phyloP scores from a whole-genome alignment of 2,329 filamentous ascomycete species.

The Nemania sp. region DNA sequence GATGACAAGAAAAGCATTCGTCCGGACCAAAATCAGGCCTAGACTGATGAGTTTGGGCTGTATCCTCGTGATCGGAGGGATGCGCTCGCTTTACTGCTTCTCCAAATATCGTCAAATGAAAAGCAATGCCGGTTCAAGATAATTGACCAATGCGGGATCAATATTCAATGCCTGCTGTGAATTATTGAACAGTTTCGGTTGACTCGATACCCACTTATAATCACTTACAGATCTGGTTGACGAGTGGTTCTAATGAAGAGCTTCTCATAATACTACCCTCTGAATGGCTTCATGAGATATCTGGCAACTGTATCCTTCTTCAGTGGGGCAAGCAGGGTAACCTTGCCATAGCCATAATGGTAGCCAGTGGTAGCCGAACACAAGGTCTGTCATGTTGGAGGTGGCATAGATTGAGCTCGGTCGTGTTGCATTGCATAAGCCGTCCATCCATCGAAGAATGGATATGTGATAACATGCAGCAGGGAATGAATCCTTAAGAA shows the following conservation, averaged over 20 bases:
- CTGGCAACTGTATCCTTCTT: conserved; percentile 16
- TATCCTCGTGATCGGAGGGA: conserved; percentile 4
- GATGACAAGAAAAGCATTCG: conserved; percentile 1
- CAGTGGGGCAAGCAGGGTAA: conserved; percentile 17
- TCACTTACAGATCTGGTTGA: conserved; percentile 4
- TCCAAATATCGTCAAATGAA: conserved; percentile 8
- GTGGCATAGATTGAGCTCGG: conserved; percentile 16
- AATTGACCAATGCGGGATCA: conserved; percentile 23
- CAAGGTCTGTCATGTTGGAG: conserved; percentile 23
- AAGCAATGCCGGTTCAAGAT: conserved; percentile 12
- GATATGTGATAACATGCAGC: conserved; percentile 19
- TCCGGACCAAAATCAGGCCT: background rate
- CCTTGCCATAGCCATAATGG: conserved; percentile 17
- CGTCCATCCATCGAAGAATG: conserved; percentile 15
- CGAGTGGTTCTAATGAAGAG: conserved; percentile 14
- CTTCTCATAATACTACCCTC: conserved; percentile 5
- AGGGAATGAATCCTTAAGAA: conserved; percentile 13
- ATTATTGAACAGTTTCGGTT: conserved; percentile 18
- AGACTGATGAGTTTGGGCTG: background rate
- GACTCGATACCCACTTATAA: conserved; percentile 3
- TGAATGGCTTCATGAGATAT: conserved; percentile 17
- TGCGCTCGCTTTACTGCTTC: conserved; percentile 1
- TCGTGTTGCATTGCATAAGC: conserved; percentile 26
- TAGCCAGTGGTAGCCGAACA: conserved; percentile 24
- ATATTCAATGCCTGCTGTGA: background rate